phyloP scores from a whole-genome alignment of 129 eudicot species.

The Flaveria bidentis region DNA sequence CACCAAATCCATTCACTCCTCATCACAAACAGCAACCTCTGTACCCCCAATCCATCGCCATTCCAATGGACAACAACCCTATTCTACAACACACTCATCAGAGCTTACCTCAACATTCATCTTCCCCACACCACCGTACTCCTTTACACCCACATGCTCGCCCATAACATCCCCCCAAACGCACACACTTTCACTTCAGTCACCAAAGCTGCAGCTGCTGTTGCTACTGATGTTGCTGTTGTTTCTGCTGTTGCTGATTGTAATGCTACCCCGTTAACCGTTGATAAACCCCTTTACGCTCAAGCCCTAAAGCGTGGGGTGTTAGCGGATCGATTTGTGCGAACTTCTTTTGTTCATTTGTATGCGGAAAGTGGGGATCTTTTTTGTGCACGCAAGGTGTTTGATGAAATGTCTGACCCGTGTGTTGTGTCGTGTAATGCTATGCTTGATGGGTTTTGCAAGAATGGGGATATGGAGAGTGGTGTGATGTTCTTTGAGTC shows the following conservation, averaged over 20 bases:
- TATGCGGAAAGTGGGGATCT: slow-evolving; percentile 42
- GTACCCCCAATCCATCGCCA: slow-evolving; percentile 23
- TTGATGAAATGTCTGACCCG: slow-evolving; percentile 64
- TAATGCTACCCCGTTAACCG: slow-evolving; percentile 12
- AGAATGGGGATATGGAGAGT: slow-evolving; percentile 55
- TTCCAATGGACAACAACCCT: slow-evolving; percentile 63
- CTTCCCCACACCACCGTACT: slow-evolving; percentile 44
- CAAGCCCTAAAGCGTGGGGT: slow-evolving; percentile 67
- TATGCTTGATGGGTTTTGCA: slow-evolving; percentile 72
- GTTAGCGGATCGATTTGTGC: slow-evolving; percentile 55
- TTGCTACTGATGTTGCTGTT: no score
- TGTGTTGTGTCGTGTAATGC: slow-evolving; percentile 69
- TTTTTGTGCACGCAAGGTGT: slow-evolving; percentile 50
- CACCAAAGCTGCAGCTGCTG: slow-evolving; percentile 57
- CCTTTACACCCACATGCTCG: slow-evolving; percentile 67
- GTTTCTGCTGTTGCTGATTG: slow-evolving; percentile 11
- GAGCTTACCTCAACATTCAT: slow-evolving; percentile 55
- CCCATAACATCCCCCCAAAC: slow-evolving; percentile 53
- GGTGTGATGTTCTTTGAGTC: slow-evolving; percentile 47
- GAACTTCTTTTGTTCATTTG: slow-evolving; percentile 51
- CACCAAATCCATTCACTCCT: slow-evolving; percentile 65
- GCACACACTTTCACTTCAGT: slow-evolving; percentile 69
- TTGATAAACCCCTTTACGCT: slow-evolving; percentile 40
- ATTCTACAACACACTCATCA: slow-evolving; percentile 66
- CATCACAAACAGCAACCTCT: slow-evolving; percentile 55